phyloP scores from a whole-genome alignment of 805 yeast species.

The Starmera dryadoides region DNA sequence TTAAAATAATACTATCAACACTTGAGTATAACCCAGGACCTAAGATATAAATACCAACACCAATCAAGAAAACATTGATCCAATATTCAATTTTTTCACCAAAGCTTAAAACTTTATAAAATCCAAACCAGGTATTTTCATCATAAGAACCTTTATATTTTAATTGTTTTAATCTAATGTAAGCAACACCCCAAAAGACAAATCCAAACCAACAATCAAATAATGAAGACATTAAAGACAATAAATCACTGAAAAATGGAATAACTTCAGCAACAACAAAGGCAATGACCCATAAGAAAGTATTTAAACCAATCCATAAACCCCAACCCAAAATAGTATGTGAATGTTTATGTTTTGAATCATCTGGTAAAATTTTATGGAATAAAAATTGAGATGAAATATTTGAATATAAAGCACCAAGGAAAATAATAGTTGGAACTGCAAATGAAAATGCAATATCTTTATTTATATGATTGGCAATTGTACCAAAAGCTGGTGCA shows the following conservation, averaged over 20 bases:
- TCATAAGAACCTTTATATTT: slow-evolving; percentile 22
- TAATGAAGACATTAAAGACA: slow-evolving; percentile 51
- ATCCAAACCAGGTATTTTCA: slow-evolving; percentile 12
- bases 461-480: slow-evolving; percentile 33
- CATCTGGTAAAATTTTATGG: slow-evolving; percentile 33
- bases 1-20: slow-evolving; percentile 44
- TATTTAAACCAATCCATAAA: slow-evolving; percentile 39
- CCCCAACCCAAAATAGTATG: slow-evolving; percentile 49
- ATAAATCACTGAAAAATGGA: slow-evolving; percentile 54
- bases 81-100: slow-evolving; percentile 30
- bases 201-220: slow-evolving; percentile 65
- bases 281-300: slow-evolving; percentile 41
- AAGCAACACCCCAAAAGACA: slow-evolving; percentile 58
- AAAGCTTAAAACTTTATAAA: slow-evolving; percentile 22
- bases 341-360: slow-evolving; percentile 34
- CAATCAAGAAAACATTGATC: slow-evolving; percentile 30
- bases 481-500: slow-evolving; percentile 55
- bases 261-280: slow-evolving; percentile 57
- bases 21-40: slow-evolving; percentile 57
- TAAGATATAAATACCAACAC: slow-evolving; percentile 43
- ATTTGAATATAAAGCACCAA: slow-evolving; percentile 49
- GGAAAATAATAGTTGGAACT: slow-evolving; percentile 48
- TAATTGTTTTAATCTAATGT: slow-evolving; percentile 35
- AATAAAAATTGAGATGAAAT: slow-evolving; percentile 48
- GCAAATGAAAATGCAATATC: slow-evolving; percentile 55